Evolutionary conservation across 768 basidiomycete genomes (phyloP).

Genomic region (Rhizopogon salebrosus): DNA sequence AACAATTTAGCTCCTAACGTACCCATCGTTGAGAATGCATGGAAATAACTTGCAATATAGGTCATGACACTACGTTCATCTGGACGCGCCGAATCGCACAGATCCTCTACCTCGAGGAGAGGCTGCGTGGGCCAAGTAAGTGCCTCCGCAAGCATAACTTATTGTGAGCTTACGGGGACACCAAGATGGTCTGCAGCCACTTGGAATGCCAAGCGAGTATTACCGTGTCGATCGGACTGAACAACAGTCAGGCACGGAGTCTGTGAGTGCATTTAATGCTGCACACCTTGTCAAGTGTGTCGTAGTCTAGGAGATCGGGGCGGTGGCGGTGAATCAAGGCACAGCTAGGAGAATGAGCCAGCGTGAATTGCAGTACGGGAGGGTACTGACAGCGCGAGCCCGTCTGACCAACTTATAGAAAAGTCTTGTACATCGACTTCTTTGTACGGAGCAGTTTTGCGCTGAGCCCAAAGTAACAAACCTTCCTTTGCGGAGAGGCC

Average conservation of each 20-base stretch:
- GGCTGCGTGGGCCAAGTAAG: slow-evolving; percentile 44
- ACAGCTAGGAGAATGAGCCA: slow-evolving; percentile 53
- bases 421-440: slow-evolving; percentile 95
- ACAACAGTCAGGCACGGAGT: slow-evolving; percentile 7
- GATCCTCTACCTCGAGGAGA: slow-evolving; percentile 93
- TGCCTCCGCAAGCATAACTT: neutral
- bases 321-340: slow-evolving; percentile 97
- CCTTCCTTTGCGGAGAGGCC: slow-evolving; percentile 99
- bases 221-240: slow-evolving; percentile 72
- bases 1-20: slow-evolving; percentile 15
- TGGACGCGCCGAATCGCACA: slow-evolving; percentile 81
- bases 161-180: slow-evolving; percentile 66
- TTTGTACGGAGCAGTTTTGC: slow-evolving; percentile 87
- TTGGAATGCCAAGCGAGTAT: slow-evolving; percentile 83
- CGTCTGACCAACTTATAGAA: slow-evolving; percentile 88
- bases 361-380: neutral
- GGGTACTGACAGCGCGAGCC: slow-evolving; percentile 77
- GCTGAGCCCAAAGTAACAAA: slow-evolving; percentile 94
- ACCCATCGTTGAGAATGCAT: slow-evolving; percentile 98
- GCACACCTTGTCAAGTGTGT: slow-evolving; percentile 76
- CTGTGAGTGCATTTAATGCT: neutral
- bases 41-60: slow-evolving; percentile 96
- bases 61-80: slow-evolving; percentile 99
- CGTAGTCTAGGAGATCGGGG: slow-evolving; percentile 90
- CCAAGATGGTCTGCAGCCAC: slow-evolving; percentile 84